phyloP scores from a whole-genome alignment of 768 basidiomycete species.

The Tulasnella sp. region DNA sequence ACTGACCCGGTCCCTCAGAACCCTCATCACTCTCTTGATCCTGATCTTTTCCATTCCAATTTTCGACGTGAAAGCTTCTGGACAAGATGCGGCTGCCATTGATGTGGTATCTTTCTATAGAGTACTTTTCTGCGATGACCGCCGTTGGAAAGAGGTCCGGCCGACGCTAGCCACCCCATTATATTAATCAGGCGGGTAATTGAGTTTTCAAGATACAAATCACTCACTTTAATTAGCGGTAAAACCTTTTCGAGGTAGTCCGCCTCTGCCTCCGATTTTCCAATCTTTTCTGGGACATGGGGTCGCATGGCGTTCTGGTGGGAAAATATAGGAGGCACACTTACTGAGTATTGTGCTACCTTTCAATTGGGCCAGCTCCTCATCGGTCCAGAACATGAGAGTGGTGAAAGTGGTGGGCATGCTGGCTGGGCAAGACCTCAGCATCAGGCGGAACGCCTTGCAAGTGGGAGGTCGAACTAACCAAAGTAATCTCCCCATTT shows the following conservation, averaged over 20 bases:
- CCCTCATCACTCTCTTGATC: slow-evolving; percentile 38
- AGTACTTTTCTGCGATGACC: slow-evolving; percentile 50
- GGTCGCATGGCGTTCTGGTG: not conserved
- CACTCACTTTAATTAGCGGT: slow-evolving; percentile 63
- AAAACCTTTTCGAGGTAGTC: slow-evolving; percentile 63
- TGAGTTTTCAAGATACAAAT: not conserved
- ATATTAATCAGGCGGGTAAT: not conserved
- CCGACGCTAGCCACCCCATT: slow-evolving; percentile 48
- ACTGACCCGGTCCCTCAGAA: slow-evolving; percentile 32
- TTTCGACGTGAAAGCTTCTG: slow-evolving; percentile 81
- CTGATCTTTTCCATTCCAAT: slow-evolving; percentile 39
- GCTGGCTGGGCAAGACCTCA: not conserved
- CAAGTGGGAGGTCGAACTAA: slow-evolving; percentile 32
- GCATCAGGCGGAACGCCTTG: not conserved
- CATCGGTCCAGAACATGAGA: slow-evolving; percentile 88
- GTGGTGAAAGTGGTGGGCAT: slow-evolving; percentile 76
- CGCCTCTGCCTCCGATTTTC: slow-evolving; percentile 72
- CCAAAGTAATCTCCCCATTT: slow-evolving; percentile 72
- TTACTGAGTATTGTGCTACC: slow-evolving; percentile 85
- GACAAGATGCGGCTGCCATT: slow-evolving; percentile 92
- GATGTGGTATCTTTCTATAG: slow-evolving; percentile 71
- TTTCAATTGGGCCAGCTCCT: slow-evolving; percentile 65
- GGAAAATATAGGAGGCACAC: slow-evolving; percentile 27
- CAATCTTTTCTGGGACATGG: slow-evolving; percentile 65
- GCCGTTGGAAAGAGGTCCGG: slow-evolving; percentile 65